Conservation (phyloP, 139 green algal genomes). For the Picochlorum costavermella region DNA sequence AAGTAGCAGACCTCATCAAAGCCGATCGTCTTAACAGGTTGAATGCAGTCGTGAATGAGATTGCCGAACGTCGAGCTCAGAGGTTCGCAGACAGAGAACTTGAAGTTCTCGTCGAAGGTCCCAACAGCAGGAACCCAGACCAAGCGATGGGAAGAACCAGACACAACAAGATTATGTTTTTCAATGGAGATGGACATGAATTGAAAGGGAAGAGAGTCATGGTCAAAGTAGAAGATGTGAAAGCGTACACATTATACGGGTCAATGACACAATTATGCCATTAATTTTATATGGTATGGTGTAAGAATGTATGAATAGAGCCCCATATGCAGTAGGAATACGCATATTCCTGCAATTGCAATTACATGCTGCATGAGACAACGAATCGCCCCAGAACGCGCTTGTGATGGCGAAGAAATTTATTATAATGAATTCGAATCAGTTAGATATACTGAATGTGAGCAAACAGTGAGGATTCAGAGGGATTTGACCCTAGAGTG, state of each 20-base stretch:
- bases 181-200: conserved; percentile 55
- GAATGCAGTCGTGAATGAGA: conserved; percentile 76
- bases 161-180: conserved; percentile 93
- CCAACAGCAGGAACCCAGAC: conserved; percentile 53
- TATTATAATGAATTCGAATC: no score
- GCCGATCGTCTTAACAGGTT: conserved; percentile 84
- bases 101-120: conserved; percentile 72
- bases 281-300: no score
- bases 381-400: no score
- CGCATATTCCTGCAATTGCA: no score
- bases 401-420: no score
- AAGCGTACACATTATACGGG: conserved; percentile 62
- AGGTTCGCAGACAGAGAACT: conserved; percentile 57
- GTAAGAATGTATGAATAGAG: no score
- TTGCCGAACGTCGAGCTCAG: conserved; percentile 78
- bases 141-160: conserved; percentile 76
- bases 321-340: no score
- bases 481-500: conserved; percentile 3
- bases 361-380: no score
- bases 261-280: not conserved
- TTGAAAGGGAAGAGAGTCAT: conserved; percentile 62
- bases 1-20: conserved; percentile 91
- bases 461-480: not conserved
- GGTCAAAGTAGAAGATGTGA: conserved; percentile 54
- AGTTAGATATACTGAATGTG: not conserved